Base-by-base conservation (phyloP, 2,329 filamentous ascomycete genomes). In the Cadophora luteo-olivacea region DNA sequence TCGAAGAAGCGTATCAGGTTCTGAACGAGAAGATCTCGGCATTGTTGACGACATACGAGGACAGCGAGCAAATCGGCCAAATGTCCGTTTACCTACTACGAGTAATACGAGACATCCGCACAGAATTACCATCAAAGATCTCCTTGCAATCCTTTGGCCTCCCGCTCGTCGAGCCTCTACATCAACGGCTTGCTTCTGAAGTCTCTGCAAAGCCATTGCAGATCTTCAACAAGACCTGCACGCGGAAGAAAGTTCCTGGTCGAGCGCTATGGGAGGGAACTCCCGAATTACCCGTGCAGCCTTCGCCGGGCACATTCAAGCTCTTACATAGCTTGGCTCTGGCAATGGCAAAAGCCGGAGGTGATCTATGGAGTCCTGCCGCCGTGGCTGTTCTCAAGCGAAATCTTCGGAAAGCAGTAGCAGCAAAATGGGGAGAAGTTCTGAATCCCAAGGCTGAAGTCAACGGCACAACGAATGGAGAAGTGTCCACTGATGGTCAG, bases 191-290 rank as follows among this genome's bases (percentile, higher is more conserved):
- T 4, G 89, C 87, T 0, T 76, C 77, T 2, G 80, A 85, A 33
- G 84, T 91, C 0, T 82, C 85, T 0, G 75, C 79, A 14, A 77
- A 82, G 0, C 81, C 87, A 0, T 75, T 91, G 41, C 79, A 85
- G 64, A 76, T 83, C 63, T 83, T 89, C 63, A 73, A 78, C 1
- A 77, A 77, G n/a, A 76, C 77, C 3, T 78, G 81, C 0, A 78
- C 86, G 51, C 78, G 82, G 58, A 85, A 81, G 65, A 80, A 76
- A 33, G 84, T 92, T 0, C 84, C 85, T 1, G 89, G 90, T 7
- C 85, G 89, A 63, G 84, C 87, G 0, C 82, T 97, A 0, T 97
- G 94, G 94, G 93, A 97, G 77, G 92, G 92, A 0, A 83, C 87
- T 48, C 92, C 92, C 0, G 83, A 88, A 32, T 78, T 97, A 52